Percentiles rank a stretch among this genome's conserved stretches.
Evolutionary conservation across 352 stramenopile genomes (phyloP).

Genomic region (Pythium chondricola): DNA sequence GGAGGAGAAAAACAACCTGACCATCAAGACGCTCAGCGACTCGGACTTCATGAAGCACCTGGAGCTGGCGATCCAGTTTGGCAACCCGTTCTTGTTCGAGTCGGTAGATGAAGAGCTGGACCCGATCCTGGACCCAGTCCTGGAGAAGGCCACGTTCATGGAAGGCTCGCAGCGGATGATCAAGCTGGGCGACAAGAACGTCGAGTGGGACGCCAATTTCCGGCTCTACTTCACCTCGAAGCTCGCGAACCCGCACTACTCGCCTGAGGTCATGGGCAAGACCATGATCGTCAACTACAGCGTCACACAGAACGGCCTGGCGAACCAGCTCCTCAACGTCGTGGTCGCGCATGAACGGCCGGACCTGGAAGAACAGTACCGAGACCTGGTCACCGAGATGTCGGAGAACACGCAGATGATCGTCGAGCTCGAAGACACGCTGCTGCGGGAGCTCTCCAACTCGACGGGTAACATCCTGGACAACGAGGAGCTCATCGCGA

Average conservation of each 20-base stretch:
- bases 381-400: slow-evolving; percentile 90
- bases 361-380: slow-evolving; percentile 92
- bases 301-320: slow-evolving; percentile 89
- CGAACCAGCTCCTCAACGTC: slow-evolving; percentile 92
- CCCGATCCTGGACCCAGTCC: slow-evolving; percentile 91
- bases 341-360: slow-evolving; percentile 91
- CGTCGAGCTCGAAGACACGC: slow-evolving; percentile 89
- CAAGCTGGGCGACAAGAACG: slow-evolving; percentile 91
- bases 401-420: slow-evolving; percentile 91
- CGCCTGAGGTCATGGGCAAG: slow-evolving; percentile 94
- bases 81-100: slow-evolving; percentile 94
- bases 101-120: slow-evolving; percentile 94
- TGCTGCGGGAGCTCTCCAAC: slow-evolving; percentile 87
- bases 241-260: slow-evolving; percentile 92
- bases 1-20: slow-evolving; percentile 91
- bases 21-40: slow-evolving; percentile 91
- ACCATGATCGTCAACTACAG: slow-evolving; percentile 97
- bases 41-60: slow-evolving; percentile 94
- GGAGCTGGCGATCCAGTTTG: slow-evolving; percentile 94
- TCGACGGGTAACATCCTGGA: slow-evolving; percentile 92
- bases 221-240: slow-evolving; percentile 94
- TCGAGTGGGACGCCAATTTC: slow-evolving; percentile 93
- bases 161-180: slow-evolving; percentile 89
- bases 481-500: slow-evolving; percentile 93
- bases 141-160: slow-evolving; percentile 92